These are phyloP conservation scores for Tephrocybe sp. DNA, from an alignment of 768 basidiomycete genomes.

Conservation along the genomic window DNA sequence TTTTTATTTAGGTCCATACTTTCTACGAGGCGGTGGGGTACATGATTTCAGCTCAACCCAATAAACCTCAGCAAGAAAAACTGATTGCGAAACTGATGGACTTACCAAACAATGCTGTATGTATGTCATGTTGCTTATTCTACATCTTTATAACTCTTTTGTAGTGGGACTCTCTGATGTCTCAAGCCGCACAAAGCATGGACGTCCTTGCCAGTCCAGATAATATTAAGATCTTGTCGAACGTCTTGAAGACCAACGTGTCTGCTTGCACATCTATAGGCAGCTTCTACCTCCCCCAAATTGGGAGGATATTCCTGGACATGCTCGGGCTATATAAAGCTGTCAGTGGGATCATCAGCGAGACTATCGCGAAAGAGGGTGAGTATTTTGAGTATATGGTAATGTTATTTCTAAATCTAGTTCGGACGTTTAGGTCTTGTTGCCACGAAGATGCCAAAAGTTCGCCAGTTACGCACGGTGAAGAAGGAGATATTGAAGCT, in stretches of 20 bases:
- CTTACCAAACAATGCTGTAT: constrained; percentile 91
- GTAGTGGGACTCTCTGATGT: constrained; percentile 97
- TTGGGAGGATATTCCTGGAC: constrained; percentile 93
- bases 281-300: constrained; percentile 95
- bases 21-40: constrained; percentile 99
- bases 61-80: constrained; percentile 95
- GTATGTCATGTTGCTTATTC: constrained; percentile 24
- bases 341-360: constrained; percentile 94
- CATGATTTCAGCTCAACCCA: constrained; percentile 99
- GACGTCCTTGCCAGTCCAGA: constrained; percentile 89
- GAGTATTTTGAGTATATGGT: constrained; percentile 12
- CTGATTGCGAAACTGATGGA: constrained; percentile 96
- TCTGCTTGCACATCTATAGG: constrained; percentile 97
- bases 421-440: constrained; percentile 59
- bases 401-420: constrained; percentile 6
- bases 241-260: constrained; percentile 98
- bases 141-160: not conserved
- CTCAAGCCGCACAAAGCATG: constrained; percentile 88
- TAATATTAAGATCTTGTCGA: constrained; percentile 95
- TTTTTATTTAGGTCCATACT: constrained; percentile 72
- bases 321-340: constrained; percentile 99
- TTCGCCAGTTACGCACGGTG: constrained; percentile 90
- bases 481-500: constrained; percentile 98
- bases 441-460: constrained; percentile 96
- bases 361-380: constrained; percentile 88